Evolutionary conservation across 192 early-diverging fungal genomes (phyloP), one percentile per base, ranked within the genome.

Genomic region (Polychytrium aggregatum): DNA sequence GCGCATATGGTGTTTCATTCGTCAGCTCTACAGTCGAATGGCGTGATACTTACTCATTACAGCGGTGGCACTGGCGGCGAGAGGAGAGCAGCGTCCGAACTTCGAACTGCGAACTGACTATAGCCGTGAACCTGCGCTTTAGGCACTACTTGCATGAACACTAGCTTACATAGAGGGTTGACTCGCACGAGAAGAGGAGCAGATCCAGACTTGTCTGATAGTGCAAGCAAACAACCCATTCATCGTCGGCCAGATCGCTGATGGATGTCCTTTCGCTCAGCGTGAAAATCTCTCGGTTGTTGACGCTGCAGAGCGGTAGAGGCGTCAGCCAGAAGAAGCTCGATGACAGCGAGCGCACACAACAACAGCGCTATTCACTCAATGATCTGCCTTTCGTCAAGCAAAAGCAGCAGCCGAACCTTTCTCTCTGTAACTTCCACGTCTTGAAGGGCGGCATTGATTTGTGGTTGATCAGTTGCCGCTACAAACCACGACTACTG

Each of bases 221-320:
- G 21, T 57, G 42, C 20, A 63, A 41, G 30, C 36, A 49, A 11
- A 57, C 46, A 20, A 75, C 61, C 72, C 72, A 75, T 33, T 75
- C 72, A 27, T 71, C 68, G 14, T 53, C 57, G 1, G 39, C 36
- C 6, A 72, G 41, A 37, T 72, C 69, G 10, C 42, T 29, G 9
- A 65, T 72, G 27, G 53, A 49, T 2, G 54, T 41, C 4, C 56
- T 24, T 14, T 38, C 50, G 47, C 3, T 41, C 27, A 48, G 56
- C 0, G 4, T 46, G 26, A 20, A 38, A 10, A 34, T 29, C 2
- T 59, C 50, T 9, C 49, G 41, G 5, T 40, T 30, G 0, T 39
- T 30, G 14, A 37, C 16, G 11, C 55, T 57, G 46, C 17, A n/a
- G 20, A 37, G 37, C 10, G 18, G 14, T 20, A n/a, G 14, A 13